Conservation (phyloP, 192 early-diverging fungal genomes). For the Coemansia sp. region DNA sequence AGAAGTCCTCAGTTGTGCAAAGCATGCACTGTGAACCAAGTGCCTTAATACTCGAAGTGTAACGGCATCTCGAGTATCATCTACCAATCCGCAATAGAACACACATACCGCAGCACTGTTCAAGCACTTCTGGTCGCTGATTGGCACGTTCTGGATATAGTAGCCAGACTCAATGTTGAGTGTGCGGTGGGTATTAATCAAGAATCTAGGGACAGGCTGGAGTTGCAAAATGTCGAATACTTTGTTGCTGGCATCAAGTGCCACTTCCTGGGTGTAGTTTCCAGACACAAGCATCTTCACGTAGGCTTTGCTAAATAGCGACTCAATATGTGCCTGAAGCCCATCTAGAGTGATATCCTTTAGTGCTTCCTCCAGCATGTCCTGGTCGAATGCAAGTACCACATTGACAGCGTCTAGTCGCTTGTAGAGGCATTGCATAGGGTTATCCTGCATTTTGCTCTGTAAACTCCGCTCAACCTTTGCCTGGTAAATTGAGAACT, state of each 20-base stretch:
- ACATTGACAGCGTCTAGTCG: background rate
- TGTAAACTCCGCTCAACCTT: background rate
- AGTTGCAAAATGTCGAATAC: conserved; percentile 60
- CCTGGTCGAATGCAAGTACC: conserved; percentile 54
- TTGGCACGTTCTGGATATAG: conserved; percentile 12
- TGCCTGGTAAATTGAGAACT: conserved; percentile 58
- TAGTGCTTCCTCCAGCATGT: conserved; percentile 64
- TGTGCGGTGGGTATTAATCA: background rate
- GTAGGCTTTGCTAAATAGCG: conserved; percentile 64
- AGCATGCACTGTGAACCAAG: conserved; percentile 77
- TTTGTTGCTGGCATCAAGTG: conserved; percentile 57
- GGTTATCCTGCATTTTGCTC: background rate
- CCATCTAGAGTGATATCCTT: conserved; percentile 70
- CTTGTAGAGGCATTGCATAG: background rate
- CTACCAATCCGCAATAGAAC: conserved; percentile 72
- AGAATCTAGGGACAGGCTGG: conserved; percentile 49
- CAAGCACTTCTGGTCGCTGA: conserved; percentile 67
- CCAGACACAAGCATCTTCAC: conserved; percentile 82
- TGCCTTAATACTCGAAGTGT: conserved; percentile 66
- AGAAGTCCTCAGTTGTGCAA: conserved; percentile 88
- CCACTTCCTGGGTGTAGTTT: conserved; percentile 68
- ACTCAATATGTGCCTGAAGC: conserved; percentile 70
- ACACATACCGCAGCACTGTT: conserved; percentile 81
- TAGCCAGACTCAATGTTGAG: conserved; percentile 30
- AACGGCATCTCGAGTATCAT: conserved; percentile 58